phyloP scores from a whole-genome alignment of 768 basidiomycete genomes.

The Calocybe gangraenosa region DNA sequence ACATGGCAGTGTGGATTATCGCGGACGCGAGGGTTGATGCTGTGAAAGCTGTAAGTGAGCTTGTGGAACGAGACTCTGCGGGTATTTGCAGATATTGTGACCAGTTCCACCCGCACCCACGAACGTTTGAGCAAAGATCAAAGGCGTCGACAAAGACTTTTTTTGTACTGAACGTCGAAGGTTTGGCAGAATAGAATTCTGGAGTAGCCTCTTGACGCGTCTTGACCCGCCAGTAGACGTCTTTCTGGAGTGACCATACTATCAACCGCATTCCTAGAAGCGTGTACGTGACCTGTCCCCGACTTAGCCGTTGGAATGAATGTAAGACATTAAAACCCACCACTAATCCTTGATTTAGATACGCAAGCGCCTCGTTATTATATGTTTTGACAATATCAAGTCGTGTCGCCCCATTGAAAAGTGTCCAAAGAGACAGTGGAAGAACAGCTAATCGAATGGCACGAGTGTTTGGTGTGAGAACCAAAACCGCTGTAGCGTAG shows the following conservation, averaged over 20 bases:
- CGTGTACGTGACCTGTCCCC: slow-evolving; percentile 31
- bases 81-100: slow-evolving; percentile 39
- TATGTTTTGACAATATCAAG: slow-evolving; percentile 35
- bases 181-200: slow-evolving; percentile 6
- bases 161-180: slow-evolving; percentile 7
- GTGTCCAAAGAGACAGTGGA: slow-evolving; percentile 41
- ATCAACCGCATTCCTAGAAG: slow-evolving; percentile 32
- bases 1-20: slow-evolving; percentile 30
- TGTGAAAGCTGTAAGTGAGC: slow-evolving; percentile 33
- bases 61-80: slow-evolving; percentile 35
- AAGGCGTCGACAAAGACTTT: slow-evolving; percentile 34
- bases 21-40: slow-evolving; percentile 28
- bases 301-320: not conserved
- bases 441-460: slow-evolving; percentile 42
- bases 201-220: slow-evolving; percentile 6
- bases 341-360: slow-evolving; percentile 41
- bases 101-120: slow-evolving; percentile 64
- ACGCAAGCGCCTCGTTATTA: slow-evolving; percentile 29
- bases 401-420: slow-evolving; percentile 39
- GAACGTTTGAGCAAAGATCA: slow-evolving; percentile 47
- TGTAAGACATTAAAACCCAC: slow-evolving; percentile 25
- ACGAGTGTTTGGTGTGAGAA: slow-evolving; percentile 41
- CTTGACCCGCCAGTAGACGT: slow-evolving; percentile 28
- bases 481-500: slow-evolving; percentile 50
- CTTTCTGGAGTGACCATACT: slow-evolving; percentile 34